A percentile compares a stretch with the other conserved stretches of the same genome.
Evolutionary conservation across 176 grass and related monocot species (phyloP).

Genomic region (Echinochloa phyllopogon): DNA sequence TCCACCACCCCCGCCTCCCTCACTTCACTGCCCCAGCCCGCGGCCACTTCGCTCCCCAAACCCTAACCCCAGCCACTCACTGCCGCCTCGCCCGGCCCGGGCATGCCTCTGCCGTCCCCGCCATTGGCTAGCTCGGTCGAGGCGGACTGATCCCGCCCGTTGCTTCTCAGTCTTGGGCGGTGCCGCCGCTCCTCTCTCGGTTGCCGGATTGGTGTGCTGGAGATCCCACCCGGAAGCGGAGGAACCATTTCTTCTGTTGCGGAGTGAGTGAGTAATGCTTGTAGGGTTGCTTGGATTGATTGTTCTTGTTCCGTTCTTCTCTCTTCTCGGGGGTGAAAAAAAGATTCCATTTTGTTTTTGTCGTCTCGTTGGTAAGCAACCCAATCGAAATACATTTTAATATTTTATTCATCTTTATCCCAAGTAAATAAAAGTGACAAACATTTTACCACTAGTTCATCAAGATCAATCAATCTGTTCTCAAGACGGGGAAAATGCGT

Average conservation of each 20-base stretch:
- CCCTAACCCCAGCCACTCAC: constrained; percentile 38
- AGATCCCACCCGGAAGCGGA: background rate
- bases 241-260: background rate
- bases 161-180: background rate
- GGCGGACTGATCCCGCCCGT: background rate
- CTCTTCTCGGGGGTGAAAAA: background rate
- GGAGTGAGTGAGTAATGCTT: constrained; percentile 21
- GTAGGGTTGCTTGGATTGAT: background rate
- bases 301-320: background rate
- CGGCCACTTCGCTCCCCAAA: constrained; percentile 28
- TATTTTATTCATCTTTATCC: background rate
- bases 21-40: background rate
- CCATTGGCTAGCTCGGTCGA: background rate
- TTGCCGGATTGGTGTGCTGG: too few relatives aligned
- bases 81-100: background rate
- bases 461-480: background rate
- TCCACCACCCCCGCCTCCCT: background rate
- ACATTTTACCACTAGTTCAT: background rate
- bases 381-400: background rate
- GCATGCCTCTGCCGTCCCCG: background rate
- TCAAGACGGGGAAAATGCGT: background rate
- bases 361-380: background rate
- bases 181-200: background rate
- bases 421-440: background rate
- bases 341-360: background rate